Evolutionary conservation across 148 eudicot species (phyloP).

Genomic region (Selenicereus undatus): DNA sequence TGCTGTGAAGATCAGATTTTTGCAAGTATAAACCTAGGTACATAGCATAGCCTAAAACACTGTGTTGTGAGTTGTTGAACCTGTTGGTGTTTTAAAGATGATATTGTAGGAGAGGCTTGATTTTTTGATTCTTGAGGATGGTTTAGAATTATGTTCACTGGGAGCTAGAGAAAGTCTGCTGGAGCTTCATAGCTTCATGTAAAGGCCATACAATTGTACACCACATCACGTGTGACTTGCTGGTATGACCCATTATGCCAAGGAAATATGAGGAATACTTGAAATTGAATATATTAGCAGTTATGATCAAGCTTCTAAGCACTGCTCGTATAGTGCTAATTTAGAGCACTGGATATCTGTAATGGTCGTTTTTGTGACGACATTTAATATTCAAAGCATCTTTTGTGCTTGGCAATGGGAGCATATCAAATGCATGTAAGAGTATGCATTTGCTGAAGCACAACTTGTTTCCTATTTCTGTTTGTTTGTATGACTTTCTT

Average conservation of each 20-base stretch:
- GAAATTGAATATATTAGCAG: neutral
- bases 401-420: neutral
- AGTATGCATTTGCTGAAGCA: neutral
- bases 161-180: neutral
- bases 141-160: neutral
- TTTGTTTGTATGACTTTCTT: neutral
- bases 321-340: neutral
- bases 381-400: too few relatives aligned
- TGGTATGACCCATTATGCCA: neutral
- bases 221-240: neutral
- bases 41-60: neutral
- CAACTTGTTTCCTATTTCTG: neutral
- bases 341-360: neutral
- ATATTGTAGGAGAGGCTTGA: neutral
- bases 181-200: neutral
- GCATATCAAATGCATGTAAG: neutral
- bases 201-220: neutral
- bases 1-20: neutral
- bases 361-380: neutral
- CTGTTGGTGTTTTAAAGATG: neutral
- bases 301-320: neutral
- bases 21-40: neutral
- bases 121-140: neutral
- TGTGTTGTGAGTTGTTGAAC: neutral
- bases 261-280: neutral